Percentiles rank a stretch among this genome's conserved stretches.
These are phyloP conservation scores for Crotalaria pallida DNA, from an alignment of 306 rosid species.

Conservation along the genomic window DNA sequence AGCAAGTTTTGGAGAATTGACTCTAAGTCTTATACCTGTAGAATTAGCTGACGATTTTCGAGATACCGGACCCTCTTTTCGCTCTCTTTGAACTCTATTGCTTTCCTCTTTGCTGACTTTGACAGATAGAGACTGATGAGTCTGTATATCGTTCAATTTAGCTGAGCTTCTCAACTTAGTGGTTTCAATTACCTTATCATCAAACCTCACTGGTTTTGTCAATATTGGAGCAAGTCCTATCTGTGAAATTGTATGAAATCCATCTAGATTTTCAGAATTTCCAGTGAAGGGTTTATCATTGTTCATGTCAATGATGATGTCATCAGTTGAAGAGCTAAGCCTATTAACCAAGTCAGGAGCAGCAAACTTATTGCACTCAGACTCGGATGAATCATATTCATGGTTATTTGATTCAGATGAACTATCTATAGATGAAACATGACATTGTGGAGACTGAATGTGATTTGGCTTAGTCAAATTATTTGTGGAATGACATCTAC, in stretches of 20 bases:
- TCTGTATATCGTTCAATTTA: constrained; percentile 19
- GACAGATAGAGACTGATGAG: constrained; percentile 23
- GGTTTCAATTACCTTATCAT: constrained; percentile 34
- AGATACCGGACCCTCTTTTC: constrained; percentile 4
- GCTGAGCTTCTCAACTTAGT: constrained; percentile 30
- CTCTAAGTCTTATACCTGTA: constrained; percentile 53
- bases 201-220: constrained; percentile 48
- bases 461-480: constrained; percentile 27
- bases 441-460: constrained; percentile 34
- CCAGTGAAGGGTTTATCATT: constrained; percentile 31
- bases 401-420: constrained; percentile 36
- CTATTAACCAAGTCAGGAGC: constrained; percentile 35
- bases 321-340: constrained; percentile 57
- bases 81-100: constrained; percentile 17
- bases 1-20: constrained; percentile 56
- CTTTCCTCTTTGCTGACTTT: constrained; percentile 36
- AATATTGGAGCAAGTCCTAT: constrained; percentile 52
- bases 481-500: constrained; percentile 29
- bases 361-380: constrained; percentile 29
- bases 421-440: constrained; percentile 33
- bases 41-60: constrained; percentile 40
- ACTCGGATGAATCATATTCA: constrained; percentile 43
- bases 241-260: constrained; percentile 41
- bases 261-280: constrained; percentile 35
- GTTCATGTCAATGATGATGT: constrained; percentile 67